These are phyloP conservation scores for Medakamo hakoo DNA, from an alignment of 139 green algal genomes.

Conservation along the genomic window DNA sequence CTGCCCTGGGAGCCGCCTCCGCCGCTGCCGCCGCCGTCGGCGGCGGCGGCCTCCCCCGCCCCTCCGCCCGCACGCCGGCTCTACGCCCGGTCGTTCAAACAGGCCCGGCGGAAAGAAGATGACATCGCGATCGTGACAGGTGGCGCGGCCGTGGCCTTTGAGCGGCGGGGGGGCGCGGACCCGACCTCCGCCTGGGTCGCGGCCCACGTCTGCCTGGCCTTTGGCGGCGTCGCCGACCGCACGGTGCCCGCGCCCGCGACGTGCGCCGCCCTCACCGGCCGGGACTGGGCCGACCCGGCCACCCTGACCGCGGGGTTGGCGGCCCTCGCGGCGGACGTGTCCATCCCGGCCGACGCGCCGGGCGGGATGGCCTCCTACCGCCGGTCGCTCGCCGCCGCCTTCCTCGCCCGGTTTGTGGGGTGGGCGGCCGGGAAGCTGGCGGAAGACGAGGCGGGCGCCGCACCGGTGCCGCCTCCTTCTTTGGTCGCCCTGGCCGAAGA, in stretches of 20 bases:
- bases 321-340: conserved; percentile 28
- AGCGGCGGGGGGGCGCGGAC: background rate
- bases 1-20: background rate
- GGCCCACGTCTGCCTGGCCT: conserved; percentile 36
- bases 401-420: conserved; percentile 82
- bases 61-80: background rate
- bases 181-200: background rate
- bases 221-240: conserved; percentile 67
- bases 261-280: conserved; percentile 1
- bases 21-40: too few relatives aligned
- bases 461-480: background rate
- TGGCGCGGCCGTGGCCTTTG: conserved; percentile 48
- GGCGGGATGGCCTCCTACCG: conserved; percentile 81
- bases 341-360: background rate
- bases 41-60: too few relatives aligned
- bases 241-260: conserved; percentile 43
- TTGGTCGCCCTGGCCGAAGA: conserved; percentile 4
- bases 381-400: conserved; percentile 60
- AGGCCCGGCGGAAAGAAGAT: conserved; percentile 80
- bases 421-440: conserved; percentile 15
- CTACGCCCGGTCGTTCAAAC: conserved; percentile 97
- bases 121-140: conserved; percentile 97
- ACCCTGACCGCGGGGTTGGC: conserved; percentile 12
- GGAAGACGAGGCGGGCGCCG: background rate
- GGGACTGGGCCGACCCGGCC: conserved; percentile 30